Evolutionary conservation across 805 yeast genomes (phyloP).

Genomic region (Saturnispora bothae): DNA sequence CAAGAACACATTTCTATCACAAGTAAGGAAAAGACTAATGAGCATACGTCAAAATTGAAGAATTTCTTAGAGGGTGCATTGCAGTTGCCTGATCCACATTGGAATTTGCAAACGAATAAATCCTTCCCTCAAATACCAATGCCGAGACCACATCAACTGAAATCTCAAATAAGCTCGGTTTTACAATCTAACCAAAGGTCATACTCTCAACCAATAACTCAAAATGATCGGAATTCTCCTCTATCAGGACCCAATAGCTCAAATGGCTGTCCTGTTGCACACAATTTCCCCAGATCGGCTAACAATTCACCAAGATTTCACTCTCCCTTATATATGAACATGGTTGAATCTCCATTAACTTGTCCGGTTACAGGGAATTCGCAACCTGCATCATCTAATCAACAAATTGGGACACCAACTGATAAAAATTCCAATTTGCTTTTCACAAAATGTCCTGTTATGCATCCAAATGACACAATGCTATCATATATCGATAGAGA

Average conservation of each 20-base stretch:
- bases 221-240: neutral
- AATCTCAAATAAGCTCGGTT: neutral
- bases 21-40: slow-evolving; percentile 20
- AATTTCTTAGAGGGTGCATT: slow-evolving; percentile 23
- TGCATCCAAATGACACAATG: slow-evolving; percentile 18
- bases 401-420: neutral
- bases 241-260: neutral
- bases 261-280: slow-evolving; percentile 3
- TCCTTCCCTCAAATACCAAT: slow-evolving; percentile 1
- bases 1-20: slow-evolving; percentile 12
- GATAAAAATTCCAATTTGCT: slow-evolving; percentile 7
- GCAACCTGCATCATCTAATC: neutral
- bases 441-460: slow-evolving; percentile 21
- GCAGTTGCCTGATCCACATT: slow-evolving; percentile 7
- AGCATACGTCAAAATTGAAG: slow-evolving; percentile 26
- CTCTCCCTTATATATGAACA: neutral
- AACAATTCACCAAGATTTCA: neutral
- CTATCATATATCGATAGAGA: slow-evolving; percentile 1
- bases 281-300: neutral
- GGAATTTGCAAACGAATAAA: neutral
- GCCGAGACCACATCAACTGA: neutral
- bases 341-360: neutral
- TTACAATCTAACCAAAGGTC: neutral
- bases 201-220: neutral
- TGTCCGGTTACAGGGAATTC: neutral